Evolutionary conservation across 2,329 filamentous ascomycete species (phyloP).

Genomic region (Xylaria sp.): DNA sequence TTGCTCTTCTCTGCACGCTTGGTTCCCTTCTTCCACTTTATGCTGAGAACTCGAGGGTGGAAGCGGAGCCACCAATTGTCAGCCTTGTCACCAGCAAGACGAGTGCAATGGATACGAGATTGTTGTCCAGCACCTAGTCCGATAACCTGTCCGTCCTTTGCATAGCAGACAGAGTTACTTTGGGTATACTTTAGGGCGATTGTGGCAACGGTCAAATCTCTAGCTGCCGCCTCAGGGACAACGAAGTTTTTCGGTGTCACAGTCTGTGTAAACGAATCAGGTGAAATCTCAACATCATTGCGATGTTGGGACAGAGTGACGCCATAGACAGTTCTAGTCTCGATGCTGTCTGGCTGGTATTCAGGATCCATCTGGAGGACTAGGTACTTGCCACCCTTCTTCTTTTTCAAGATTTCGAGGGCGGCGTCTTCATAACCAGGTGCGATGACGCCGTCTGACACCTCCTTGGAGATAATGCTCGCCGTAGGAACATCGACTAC

Average conservation of each 20-base stretch:
- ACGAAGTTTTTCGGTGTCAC: constrained; percentile 83
- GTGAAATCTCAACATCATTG: constrained; percentile 87
- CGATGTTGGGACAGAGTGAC: constrained; percentile 87
- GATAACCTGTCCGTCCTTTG: constrained; percentile 89
- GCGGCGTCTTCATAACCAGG: constrained; percentile 85
- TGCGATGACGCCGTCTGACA: constrained; percentile 95
- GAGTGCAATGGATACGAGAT: constrained; percentile 97
- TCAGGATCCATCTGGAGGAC: constrained; percentile 92
- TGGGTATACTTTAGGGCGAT: constrained; percentile 99
- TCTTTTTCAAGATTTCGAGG: constrained; percentile 91
- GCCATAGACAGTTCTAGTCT: constrained; percentile 89
- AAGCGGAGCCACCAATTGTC: constrained; percentile 99
- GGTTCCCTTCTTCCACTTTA: constrained; percentile 97
- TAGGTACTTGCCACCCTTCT: constrained; percentile 97
- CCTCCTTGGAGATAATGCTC: constrained; percentile 97
- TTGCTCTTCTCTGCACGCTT: constrained; percentile 98
- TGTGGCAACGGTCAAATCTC: constrained; percentile 92
- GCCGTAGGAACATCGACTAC: constrained; percentile 90
- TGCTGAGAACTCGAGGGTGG: constrained; percentile 82
- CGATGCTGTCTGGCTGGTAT: constrained; percentile 80
- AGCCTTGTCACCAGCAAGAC: constrained; percentile 95
- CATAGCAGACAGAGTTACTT: constrained; percentile 98
- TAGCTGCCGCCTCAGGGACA: constrained; percentile 80
- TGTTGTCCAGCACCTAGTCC: constrained; percentile 96
- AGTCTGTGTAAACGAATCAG: constrained; percentile 82